Conservation (phyloP, 768 basidiomycete species). For the Boletus rubroflammeus region DNA sequence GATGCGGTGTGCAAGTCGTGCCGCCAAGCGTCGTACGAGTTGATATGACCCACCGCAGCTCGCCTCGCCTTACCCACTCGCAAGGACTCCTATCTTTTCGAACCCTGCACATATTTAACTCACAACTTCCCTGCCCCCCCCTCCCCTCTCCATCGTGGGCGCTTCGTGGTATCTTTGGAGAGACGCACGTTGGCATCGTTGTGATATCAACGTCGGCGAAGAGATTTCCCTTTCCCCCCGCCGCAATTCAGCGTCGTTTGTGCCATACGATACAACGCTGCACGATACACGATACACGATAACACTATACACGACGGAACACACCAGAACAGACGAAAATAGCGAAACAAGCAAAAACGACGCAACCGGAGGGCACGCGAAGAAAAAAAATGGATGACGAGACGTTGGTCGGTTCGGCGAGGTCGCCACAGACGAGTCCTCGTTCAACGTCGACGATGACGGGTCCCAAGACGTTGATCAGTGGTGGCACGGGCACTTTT, state of each 20-base stretch:
- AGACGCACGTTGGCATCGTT: background rate
- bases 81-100: background rate
- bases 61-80: constrained; percentile 14
- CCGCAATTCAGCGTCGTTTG: background rate
- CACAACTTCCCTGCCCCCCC: background rate
- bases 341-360: background rate
- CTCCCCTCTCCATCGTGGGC: constrained; percentile 12
- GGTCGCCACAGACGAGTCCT: constrained; percentile 21
- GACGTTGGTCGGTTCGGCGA: constrained; percentile 19
- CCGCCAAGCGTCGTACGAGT: background rate
- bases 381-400: constrained; percentile 23
- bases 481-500: constrained; percentile 1
- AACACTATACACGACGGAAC: background rate
- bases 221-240: background rate
- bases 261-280: background rate
- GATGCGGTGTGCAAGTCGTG: constrained; percentile 15
- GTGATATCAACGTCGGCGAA: constrained; percentile 9
- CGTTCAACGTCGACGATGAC: constrained; percentile 16
- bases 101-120: constrained; percentile 20
- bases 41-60: constrained; percentile 12
- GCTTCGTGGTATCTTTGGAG: constrained; percentile 1
- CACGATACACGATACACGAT: background rate
- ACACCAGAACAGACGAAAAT: background rate
- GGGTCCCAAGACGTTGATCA: constrained; percentile 9
- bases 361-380: background rate